Evolutionary conservation across 345 rosid species (phyloP), one percentile per base, ranked within the genome.

Genomic region (Salix caprea): DNA sequence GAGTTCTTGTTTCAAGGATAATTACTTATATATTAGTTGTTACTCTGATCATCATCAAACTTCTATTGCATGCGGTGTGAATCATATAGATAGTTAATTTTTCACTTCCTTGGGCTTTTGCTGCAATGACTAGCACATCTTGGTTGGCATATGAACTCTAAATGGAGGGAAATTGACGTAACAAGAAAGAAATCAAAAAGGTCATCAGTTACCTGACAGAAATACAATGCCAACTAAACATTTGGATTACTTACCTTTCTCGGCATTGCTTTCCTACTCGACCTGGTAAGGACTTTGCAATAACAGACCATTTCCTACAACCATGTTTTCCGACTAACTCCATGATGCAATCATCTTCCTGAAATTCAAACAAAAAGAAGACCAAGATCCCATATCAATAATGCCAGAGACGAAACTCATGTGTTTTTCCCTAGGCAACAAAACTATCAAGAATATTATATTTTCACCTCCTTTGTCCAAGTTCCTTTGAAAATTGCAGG

Each of bases 211-310:
- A 4, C 32, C 28, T 60, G 4, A 58, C n/a, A 37, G 42, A 19
- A 16, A 39, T 24, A 39, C 23, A 26, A 39, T 37, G 19, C n/a
- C 12, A 5, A 28, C 12, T 5, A 40, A 7, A 69, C 9, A 28
- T 48, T 34, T 71, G 21, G 16, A 69, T 54, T 4, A 66, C 54
- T 52, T 62, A 77, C 84, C 84, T 81, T 69, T 77, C 84, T 73
- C 84, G 68, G 72, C 84, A 77, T 69, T 81, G 84, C 70, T 77
- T 81, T 39, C 81, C 78, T 26, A 73, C 15, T 37, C 84, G 84
- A 37, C 84, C 81, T 12, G 78, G 75, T 60, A 81, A 81, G 65
- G 61, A 74, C 56, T 68, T 73, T 3, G 84, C 84, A n/a, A 81
- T 74, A 21, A 61, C 23, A 52, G 84, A 77, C 84, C 84, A 81